Conservation (phyloP, 345 rosid genomes). For the Eucalyptus rudis region DNA sequence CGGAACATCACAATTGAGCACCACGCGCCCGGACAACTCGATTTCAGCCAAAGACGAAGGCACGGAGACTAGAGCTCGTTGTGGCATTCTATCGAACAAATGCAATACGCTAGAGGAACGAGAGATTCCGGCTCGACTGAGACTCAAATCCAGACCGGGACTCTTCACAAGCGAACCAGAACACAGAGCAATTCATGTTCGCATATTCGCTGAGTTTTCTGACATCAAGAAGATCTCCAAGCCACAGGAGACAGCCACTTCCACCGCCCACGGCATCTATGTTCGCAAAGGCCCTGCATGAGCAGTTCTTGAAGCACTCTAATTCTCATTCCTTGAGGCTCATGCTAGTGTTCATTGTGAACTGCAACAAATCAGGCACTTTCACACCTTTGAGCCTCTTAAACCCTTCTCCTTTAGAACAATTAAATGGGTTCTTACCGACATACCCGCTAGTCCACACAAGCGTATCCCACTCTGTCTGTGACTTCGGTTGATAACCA, state of each 20-base stretch:
- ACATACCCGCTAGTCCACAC: slow-evolving; percentile 8
- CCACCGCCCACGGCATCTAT: background rate
- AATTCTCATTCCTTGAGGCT: no score
- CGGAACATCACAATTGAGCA: no score
- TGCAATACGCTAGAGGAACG: no score
- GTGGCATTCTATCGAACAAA: no score
- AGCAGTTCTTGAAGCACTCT: background rate
- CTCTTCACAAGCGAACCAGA: no score
- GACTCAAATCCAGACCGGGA: no score
- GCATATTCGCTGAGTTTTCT: background rate
- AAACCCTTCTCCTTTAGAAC: background rate
- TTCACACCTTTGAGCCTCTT: background rate
- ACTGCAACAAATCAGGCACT: background rate
- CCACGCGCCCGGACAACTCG: no score
- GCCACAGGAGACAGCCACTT: background rate
- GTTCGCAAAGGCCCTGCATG: background rate
- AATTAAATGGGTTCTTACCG: background rate
- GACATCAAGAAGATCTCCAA: background rate
- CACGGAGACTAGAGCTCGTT: no score
- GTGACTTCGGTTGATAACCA: slow-evolving; percentile 5
- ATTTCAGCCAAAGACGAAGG: no score
- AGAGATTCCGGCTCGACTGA: no score
- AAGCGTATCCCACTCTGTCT: background rate
- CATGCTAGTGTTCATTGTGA: no score
- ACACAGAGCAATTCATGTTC: background rate